Evolutionary conservation across 129 eudicot species (phyloP).

Genomic region (Centaurea solstitialis): DNA sequence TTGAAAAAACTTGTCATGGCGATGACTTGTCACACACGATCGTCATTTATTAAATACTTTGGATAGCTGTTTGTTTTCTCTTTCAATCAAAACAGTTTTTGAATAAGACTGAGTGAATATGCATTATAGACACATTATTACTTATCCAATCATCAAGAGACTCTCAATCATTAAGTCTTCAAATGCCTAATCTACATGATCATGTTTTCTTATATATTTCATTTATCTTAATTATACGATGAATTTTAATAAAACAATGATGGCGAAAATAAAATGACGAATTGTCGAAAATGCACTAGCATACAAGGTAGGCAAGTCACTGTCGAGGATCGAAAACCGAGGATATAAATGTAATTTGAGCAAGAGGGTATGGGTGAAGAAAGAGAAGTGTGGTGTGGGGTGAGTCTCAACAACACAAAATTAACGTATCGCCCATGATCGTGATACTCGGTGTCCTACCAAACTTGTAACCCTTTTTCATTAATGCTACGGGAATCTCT

Average conservation of each 20-base stretch:
- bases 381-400: slow-evolving; percentile 1
- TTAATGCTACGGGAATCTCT: slow-evolving; percentile 42
- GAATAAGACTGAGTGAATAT: not conserved
- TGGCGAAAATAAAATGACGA: not conserved
- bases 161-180: not conserved
- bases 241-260: not conserved
- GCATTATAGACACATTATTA: not conserved
- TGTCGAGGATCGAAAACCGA: not conserved
- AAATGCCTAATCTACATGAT: no score
- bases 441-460: slow-evolving; percentile 47
- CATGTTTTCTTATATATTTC: no score
- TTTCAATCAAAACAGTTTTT: not conserved
- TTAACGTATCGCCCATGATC: slow-evolving; percentile 42
- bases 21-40: not conserved
- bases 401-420: slow-evolving; percentile 18
- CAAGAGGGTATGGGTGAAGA: slow-evolving; percentile 17
- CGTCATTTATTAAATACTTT: not conserved
- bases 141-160: not conserved
- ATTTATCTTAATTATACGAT: no score
- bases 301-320: not conserved
- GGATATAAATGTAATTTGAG: slow-evolving; percentile 32
- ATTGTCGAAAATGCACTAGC: not conserved
- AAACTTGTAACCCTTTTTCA: slow-evolving; percentile 34
- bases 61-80: not conserved
- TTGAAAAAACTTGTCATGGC: not conserved